Base-by-base conservation (phyloP, 1,139 yeast species). In the Geotrichum candidum region DNA sequence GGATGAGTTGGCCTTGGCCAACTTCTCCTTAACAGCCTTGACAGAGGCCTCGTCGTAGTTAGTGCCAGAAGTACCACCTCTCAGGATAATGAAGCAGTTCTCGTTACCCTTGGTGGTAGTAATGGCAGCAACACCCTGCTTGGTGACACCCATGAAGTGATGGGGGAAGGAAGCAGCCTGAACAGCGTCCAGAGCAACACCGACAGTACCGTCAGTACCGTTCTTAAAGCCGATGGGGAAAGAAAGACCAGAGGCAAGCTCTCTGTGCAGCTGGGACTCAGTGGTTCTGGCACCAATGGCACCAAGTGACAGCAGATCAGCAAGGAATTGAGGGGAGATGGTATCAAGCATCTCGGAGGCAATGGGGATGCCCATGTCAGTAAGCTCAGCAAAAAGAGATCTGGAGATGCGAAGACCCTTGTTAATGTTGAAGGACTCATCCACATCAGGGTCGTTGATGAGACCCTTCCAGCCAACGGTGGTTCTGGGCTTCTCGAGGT, bases 401-500 rank as follows among this genome's bases (percentile, higher is more conserved):
- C 99, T 85, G 29, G 98, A 82, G 67, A 92, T 86, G 70, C 95
- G 81, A 69, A 94, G 83, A 67, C 99, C 99, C 77, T 91, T 90
- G 80, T 94, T 94, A 75, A 94, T 94, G 70, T 91, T 86, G 85
- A 90, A 92, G 62, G 97, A 83, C 64, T 90, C 92, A 74, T 94
- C 97, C 69, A 94, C 88, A 71, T 94, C 96, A 29, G 99, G 99
- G 76, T 94, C 99, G 75, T 94, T 94, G 72, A 94, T 92, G 70
- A 94, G 82, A 67, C 97, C 99, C 77, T 94, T 94, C 99, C 99
- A 94, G 65, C 99, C 99, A 60, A 94, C 98, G 29, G 98, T 94
- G 60, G 99, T 94, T 79, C 99, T 86, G 67, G 99, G 99, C 78
- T 94, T 94, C 77, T 94, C 99, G 72, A 94, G 82, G 80, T 94